These are phyloP conservation scores for Phylloporus arenicola DNA, from an alignment of 768 basidiomycete genomes.

Conservation along the genomic window DNA sequence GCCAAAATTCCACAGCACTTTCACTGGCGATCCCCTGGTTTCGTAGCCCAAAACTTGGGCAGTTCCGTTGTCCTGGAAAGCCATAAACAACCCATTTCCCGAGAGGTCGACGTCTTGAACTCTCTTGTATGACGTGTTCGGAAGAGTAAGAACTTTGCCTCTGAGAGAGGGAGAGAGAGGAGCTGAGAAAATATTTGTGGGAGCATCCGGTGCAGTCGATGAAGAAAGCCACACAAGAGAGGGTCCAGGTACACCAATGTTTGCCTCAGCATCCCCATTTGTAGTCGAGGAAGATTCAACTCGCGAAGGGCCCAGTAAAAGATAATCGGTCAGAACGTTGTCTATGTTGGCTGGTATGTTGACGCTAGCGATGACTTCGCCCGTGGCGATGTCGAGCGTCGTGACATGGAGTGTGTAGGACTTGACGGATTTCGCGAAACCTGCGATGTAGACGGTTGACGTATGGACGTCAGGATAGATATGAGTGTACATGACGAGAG, in stretches of 20 bases:
- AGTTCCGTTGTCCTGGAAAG: conserved; percentile 48
- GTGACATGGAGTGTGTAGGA: conserved; percentile 65
- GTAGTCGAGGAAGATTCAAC: conserved; percentile 1
- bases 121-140: conserved; percentile 41
- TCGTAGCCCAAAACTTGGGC: conserved; percentile 50
- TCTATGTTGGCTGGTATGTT: conserved; percentile 51
- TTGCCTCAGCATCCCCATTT: not conserved
- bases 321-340: conserved; percentile 32
- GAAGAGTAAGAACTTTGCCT: conserved; percentile 40
- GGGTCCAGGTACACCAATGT: conserved; percentile 8
- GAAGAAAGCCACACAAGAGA: conserved; percentile 34
- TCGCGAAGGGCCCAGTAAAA: conserved; percentile 28
- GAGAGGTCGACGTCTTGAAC: conserved; percentile 60
- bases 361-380: conserved; percentile 42
- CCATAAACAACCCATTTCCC: conserved; percentile 56
- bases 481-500: conserved; percentile 58
- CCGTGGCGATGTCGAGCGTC: conserved; percentile 50
- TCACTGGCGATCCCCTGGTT: conserved; percentile 34
- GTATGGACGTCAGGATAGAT: conserved; percentile 48
- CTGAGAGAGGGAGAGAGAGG: conserved; percentile 48
- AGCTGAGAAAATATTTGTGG: conserved; percentile 30
- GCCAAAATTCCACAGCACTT: conserved; percentile 50
- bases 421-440: conserved; percentile 38
- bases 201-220: conserved; percentile 6
- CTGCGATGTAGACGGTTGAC: conserved; percentile 51